phyloP scores from a whole-genome alignment of 140 eudicot species.

The Oenanthe javanica region DNA sequence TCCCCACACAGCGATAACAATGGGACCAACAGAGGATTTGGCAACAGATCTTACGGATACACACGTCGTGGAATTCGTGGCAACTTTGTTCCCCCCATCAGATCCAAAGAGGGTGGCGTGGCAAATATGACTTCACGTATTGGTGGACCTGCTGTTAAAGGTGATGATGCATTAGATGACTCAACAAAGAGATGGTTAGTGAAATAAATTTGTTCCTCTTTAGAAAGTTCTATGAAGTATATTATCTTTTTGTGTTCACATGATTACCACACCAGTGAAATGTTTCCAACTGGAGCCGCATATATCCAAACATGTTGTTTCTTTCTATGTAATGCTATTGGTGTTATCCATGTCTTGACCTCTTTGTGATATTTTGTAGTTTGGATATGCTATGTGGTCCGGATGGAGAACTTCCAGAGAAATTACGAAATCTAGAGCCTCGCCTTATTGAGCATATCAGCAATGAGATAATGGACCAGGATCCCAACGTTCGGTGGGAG shows the following conservation, averaged over 20 bases:
- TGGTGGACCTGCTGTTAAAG: slow-evolving; percentile 55
- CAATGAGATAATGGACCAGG: slow-evolving; percentile 95
- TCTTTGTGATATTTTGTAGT: slow-evolving; percentile 29
- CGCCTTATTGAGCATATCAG: slow-evolving; percentile 88
- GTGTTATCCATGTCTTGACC: slow-evolving; percentile 4
- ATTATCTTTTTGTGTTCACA: not conserved
- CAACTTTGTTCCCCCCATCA: slow-evolving; percentile 81
- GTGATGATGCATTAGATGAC: slow-evolving; percentile 75
- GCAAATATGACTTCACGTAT: slow-evolving; percentile 62
- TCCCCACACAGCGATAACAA: slow-evolving; percentile 69
- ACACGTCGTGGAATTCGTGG: slow-evolving; percentile 94
- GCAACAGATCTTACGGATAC: slow-evolving; percentile 56
- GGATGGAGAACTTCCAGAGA: slow-evolving; percentile 97
- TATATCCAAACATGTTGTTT: not conserved
- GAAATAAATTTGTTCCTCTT: slow-evolving; percentile 11
- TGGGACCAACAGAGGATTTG: slow-evolving; percentile 51
- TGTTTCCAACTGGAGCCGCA: not conserved
- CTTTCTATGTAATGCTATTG: slow-evolving; percentile 6
- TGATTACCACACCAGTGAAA: not conserved
- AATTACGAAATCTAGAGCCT: slow-evolving; percentile 83
- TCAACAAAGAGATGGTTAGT: slow-evolving; percentile 83
- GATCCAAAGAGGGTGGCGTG: slow-evolving; percentile 56
- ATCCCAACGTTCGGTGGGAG: slow-evolving; percentile 97
- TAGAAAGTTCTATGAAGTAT: slow-evolving; percentile 2
- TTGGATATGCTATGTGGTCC: slow-evolving; percentile 89